Evolutionary conservation across 129 eudicot species (phyloP).

Genomic region (Tanacetum coccineum): DNA sequence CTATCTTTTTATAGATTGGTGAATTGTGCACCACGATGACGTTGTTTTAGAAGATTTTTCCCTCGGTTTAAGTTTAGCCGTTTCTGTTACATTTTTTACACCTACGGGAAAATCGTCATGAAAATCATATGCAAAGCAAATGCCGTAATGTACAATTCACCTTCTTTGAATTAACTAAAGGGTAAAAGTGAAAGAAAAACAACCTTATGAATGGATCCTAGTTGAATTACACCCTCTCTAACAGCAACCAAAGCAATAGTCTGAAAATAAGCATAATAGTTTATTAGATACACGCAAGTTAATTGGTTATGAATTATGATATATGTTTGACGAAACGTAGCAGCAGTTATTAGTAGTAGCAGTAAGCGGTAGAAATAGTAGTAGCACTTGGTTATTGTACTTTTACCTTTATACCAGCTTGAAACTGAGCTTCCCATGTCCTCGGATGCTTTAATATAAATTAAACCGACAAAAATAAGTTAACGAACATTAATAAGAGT

Average conservation of each 20-base stretch:
- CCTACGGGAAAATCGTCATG: too few species aligned
- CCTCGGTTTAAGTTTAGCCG: too few species aligned
- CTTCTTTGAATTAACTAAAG: not conserved
- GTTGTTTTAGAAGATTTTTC: too few species aligned
- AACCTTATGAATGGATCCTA: conserved; percentile 90
- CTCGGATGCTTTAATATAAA: conserved; percentile 75
- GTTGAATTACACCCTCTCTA: conserved; percentile 96
- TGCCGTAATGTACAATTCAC: too few species aligned
- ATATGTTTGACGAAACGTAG: too few species aligned
- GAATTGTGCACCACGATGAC: too few species aligned
- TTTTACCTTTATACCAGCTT: conserved; percentile 93
- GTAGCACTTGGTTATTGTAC: not conserved
- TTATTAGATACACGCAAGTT: not conserved
- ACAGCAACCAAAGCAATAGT: conserved; percentile 98
- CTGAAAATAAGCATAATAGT: conserved; percentile 32
- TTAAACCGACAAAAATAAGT: not conserved
- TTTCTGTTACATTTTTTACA: too few species aligned
- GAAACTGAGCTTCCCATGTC: conserved; percentile 99
- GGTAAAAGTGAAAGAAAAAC: conserved; percentile 11
- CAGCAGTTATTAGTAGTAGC: too few species aligned
- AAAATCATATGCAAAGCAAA: too few species aligned
- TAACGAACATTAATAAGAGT: too few species aligned
- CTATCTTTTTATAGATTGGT: too few species aligned
- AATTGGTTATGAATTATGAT: not conserved
- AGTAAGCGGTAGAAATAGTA: too few species aligned